These are phyloP conservation scores for Actinomortierella wolfii DNA, from an alignment of 371 early-diverging fungal species.

Conservation along the genomic window DNA sequence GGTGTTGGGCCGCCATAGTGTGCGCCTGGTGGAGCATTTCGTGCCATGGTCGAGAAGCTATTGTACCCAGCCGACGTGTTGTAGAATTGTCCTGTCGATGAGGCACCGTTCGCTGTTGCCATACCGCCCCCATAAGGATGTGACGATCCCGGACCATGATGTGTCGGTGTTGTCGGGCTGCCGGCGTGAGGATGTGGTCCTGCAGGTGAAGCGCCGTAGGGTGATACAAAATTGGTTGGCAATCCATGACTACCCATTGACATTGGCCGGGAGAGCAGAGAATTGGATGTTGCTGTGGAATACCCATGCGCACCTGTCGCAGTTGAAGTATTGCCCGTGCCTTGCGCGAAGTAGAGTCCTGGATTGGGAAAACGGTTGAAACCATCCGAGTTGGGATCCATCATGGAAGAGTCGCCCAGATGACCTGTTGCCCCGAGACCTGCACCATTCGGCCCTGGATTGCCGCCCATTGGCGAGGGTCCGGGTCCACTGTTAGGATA, in stretches of 20 bases:
- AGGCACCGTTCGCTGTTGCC: conserved; percentile 21
- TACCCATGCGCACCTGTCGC: background rate
- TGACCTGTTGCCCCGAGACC: background rate
- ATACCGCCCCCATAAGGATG: conserved; percentile 19
- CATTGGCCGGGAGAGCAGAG: conserved; percentile 16
- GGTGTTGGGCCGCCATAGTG: conserved; percentile 8
- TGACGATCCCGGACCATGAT: conserved; percentile 5
- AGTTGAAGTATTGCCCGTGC: conserved; percentile 9
- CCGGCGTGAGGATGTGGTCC: conserved; percentile 13
- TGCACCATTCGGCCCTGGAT: conserved; percentile 14
- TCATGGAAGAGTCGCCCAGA: conserved; percentile 4
- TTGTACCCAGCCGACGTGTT: conserved; percentile 17
- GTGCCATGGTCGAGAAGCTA: conserved; percentile 16
- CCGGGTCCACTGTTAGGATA: conserved; percentile 16
- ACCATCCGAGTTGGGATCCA: conserved; percentile 22
- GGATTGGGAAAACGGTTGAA: conserved; percentile 28
- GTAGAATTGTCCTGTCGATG: conserved; percentile 11
- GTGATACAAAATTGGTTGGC: conserved; percentile 16
- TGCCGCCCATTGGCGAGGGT: conserved; percentile 2
- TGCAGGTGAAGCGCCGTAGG: conserved; percentile 11
- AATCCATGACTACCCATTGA: conserved; percentile 26
- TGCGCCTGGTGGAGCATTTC: conserved; percentile 4
- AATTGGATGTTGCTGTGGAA: conserved; percentile 7
- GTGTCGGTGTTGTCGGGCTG: background rate
- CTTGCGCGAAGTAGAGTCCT: conserved; percentile 25